Conservation (phyloP, 495 filamentous ascomycete species). For the Paragyromitra xinjiangensis region DNA sequence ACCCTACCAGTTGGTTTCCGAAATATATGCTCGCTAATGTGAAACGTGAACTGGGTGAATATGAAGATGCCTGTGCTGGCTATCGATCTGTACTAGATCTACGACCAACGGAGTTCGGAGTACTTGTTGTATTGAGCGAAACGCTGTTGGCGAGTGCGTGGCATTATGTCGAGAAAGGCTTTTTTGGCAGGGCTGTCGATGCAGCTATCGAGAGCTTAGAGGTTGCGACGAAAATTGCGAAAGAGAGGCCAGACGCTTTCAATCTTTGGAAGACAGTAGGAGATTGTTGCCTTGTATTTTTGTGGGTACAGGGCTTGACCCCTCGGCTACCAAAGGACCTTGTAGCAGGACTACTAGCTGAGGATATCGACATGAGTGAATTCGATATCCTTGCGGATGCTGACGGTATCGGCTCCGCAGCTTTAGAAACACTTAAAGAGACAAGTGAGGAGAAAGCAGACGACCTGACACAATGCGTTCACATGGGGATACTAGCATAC, state of each 20-base stretch:
- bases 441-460: conserved; percentile 58
- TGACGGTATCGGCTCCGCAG: conserved; percentile 70
- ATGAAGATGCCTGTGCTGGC: conserved; percentile 77
- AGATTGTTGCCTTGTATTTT: conserved; percentile 87
- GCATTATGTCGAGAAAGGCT: conserved; percentile 77
- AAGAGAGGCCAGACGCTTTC: conserved; percentile 72
- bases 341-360: conserved; percentile 66
- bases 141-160: conserved; percentile 82
- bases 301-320: conserved; percentile 73
- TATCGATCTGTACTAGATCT: conserved; percentile 75
- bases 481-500: conserved; percentile 80
- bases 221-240: conserved; percentile 64
- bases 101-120: conserved; percentile 80
- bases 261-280: conserved; percentile 94
- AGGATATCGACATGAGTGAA: conserved; percentile 63
- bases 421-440: conserved; percentile 62
- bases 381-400: conserved; percentile 73
- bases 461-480: conserved; percentile 64
- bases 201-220: conserved; percentile 69
- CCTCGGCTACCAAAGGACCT: conserved; percentile 66
- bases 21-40: conserved; percentile 98
- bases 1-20: conserved; percentile 83
- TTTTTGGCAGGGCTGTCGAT: conserved; percentile 80
- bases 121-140: conserved; percentile 84
- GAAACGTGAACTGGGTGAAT: conserved; percentile 87